phyloP scores from a whole-genome alignment of 2,329 filamentous ascomycete genomes.

The Stagonosporopsis rhizophila region DNA sequence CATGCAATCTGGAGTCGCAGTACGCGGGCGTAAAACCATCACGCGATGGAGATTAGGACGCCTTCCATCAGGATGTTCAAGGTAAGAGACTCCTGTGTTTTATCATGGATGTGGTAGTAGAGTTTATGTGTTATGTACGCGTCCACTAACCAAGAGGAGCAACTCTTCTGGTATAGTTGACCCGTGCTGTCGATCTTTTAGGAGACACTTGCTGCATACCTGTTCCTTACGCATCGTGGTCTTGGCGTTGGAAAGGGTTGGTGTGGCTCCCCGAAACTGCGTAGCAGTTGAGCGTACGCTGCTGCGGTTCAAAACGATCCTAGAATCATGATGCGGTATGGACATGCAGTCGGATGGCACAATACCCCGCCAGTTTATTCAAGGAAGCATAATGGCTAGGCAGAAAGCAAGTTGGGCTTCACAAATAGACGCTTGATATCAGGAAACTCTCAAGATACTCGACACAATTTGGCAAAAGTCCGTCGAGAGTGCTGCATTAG shows the following conservation, averaged over 20 bases:
- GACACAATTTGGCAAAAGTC: neutral
- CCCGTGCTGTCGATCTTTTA: neutral
- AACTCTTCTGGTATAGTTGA: neutral
- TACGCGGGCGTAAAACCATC: neutral
- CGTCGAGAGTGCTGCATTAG: neutral
- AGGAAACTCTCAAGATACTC: neutral
- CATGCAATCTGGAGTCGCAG: neutral
- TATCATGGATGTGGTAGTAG: neutral
- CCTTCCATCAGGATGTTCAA: neutral
- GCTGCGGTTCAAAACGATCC: neutral
- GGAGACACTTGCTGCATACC: neutral
- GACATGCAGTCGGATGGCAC: no score
- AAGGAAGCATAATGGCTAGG: neutral
- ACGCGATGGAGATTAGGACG: neutral
- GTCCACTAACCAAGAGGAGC: neutral
- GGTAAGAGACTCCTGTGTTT: neutral
- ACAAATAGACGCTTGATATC: neutral
- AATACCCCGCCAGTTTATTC: neutral
- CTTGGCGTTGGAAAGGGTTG: neutral
- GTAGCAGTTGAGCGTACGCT: neutral
- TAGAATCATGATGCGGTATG: neutral
- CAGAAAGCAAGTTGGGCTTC: neutral
- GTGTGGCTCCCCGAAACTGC: neutral
- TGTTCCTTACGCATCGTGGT: neutral
- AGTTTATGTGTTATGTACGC: neutral